Conservation (phyloP, 495 filamentous ascomycete species). For the Staphylotrichum tortipilum region DNA sequence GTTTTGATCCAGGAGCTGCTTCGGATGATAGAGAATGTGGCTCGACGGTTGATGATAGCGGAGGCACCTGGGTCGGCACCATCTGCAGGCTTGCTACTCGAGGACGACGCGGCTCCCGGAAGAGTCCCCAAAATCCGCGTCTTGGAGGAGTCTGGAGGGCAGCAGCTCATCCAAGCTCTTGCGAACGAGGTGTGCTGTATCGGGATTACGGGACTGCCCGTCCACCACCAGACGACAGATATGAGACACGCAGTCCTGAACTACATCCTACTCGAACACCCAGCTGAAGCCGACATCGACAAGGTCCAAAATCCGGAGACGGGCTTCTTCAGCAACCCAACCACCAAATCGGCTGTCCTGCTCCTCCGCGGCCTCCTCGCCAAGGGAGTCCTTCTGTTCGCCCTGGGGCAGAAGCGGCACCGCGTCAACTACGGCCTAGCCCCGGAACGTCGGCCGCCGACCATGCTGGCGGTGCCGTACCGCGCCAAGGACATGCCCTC, state of each 20-base stretch:
- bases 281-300: conserved; percentile 21
- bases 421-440: conserved; percentile 58
- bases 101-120: background rate
- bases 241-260: conserved; percentile 30
- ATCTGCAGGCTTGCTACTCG: conserved; percentile 4
- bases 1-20: conserved; percentile 43
- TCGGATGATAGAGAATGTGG: conserved; percentile 16
- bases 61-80: conserved; percentile 14
- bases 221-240: conserved; percentile 28
- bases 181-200: conserved; percentile 29
- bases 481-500: conserved; percentile 58
- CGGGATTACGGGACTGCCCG: conserved; percentile 33
- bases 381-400: conserved; percentile 45
- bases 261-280: conserved; percentile 34
- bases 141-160: conserved; percentile 28
- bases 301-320: conserved; percentile 26
- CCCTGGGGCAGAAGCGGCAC: conserved; percentile 52
- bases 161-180: conserved; percentile 22
- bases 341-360: conserved; percentile 35
- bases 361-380: conserved; percentile 56
- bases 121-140: conserved; percentile 36
- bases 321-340: conserved; percentile 26
- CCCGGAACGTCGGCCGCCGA: conserved; percentile 28
- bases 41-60: conserved; percentile 21
- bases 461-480: conserved; percentile 59